Evolutionary conservation across 169 alveolate species (phyloP).

Genomic region (Plasmodium reichenowi): DNA sequence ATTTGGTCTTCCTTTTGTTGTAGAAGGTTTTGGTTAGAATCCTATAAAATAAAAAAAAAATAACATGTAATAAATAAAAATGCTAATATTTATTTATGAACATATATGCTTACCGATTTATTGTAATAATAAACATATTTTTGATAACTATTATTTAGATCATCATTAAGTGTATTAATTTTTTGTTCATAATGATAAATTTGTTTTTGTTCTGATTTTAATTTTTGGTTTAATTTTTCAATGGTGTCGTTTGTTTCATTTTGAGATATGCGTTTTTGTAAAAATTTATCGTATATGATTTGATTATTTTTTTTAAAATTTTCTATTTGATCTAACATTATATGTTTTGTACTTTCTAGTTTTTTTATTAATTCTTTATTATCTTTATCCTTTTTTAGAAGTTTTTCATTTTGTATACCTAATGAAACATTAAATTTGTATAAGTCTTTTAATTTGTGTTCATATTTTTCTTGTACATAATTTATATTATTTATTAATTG

Average conservation of each 20-base stretch:
- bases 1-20: conserved; percentile 24
- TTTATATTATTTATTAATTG: conserved; percentile 7
- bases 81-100: too few relatives aligned
- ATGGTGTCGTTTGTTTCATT: conserved; percentile 5
- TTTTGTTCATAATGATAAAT: conserved; percentile 25
- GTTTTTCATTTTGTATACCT: conserved; percentile 19
- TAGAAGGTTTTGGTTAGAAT: not conserved
- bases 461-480: conserved; percentile 18
- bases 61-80: not conserved
- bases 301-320: conserved; percentile 12
- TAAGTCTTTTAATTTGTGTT: conserved; percentile 13
- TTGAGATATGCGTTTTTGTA: conserved; percentile 9
- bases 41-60: conserved; percentile 2
- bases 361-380: conserved; percentile 25
- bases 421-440: not conserved
- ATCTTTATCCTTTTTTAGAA: conserved; percentile 11
- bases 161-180: conserved; percentile 32
- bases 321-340: conserved; percentile 30
- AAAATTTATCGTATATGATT: not conserved
- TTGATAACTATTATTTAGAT: conserved; percentile 17
- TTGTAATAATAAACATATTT: conserved; percentile 17
- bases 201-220: not conserved
- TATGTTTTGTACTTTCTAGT: conserved; percentile 17
- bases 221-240: conserved; percentile 1
- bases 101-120: conserved; percentile 31